Conservation (phyloP, 2,329 filamentous ascomycete genomes). For the Sphaceloma murrayae region DNA sequence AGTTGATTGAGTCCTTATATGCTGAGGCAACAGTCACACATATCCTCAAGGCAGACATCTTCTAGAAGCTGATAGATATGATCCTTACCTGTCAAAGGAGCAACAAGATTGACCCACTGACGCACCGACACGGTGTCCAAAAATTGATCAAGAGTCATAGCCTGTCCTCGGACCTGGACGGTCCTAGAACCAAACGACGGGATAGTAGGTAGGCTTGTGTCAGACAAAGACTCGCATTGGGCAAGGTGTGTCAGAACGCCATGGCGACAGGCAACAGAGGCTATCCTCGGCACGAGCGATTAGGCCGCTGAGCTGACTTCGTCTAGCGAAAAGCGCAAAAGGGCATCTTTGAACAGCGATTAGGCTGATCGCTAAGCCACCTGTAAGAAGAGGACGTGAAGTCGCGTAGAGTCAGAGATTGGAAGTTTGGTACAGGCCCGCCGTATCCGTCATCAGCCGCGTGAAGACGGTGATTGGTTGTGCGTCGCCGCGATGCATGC, state of each 20-base stretch:
- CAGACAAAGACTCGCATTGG: neutral
- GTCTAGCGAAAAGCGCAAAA: neutral
- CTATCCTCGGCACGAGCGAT: constrained; percentile 1
- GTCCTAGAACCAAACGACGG: neutral
- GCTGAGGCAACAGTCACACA: constrained; percentile 8
- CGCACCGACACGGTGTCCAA: constrained; percentile 5
- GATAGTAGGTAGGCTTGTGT: neutral
- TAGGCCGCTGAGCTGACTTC: constrained; percentile 1
- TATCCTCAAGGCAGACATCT: constrained; percentile 8
- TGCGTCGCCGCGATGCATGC: neutral
- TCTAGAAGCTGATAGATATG: constrained; percentile 13
- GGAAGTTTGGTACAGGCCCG: no score
- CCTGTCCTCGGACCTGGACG: neutral
- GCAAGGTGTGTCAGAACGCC: constrained; percentile 1
- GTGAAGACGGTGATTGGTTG: no score
- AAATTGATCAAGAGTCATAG: constrained; percentile 10
- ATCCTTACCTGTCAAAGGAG: constrained; percentile 3
- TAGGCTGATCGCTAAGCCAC: neutral
- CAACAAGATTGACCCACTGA: constrained; percentile 11
- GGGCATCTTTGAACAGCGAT: neutral
- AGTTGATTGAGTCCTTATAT: neutral
- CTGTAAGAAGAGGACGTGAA: neutral
- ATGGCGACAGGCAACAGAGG: constrained; percentile 1
- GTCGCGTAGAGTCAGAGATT: constrained; percentile 7
- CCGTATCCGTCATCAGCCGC: constrained; percentile 14